Percentiles rank a stretch among this genome's conserved stretches.
Conservation (phyloP, 2,329 filamentous ascomycete species). For the Stagonosporopsis chrysanthemi region DNA sequence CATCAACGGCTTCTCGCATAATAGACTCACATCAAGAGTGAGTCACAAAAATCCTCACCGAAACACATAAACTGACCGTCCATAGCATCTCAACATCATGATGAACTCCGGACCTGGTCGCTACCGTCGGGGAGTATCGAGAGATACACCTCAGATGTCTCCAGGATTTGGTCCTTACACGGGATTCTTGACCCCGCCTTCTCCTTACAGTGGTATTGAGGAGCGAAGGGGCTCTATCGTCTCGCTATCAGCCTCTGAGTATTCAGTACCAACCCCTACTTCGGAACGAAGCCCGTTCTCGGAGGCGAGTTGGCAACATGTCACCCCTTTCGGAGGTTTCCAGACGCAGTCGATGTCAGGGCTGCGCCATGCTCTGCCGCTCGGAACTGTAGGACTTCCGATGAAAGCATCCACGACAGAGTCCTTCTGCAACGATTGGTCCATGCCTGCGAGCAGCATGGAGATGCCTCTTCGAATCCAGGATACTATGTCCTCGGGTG, state of each 20-base stretch:
- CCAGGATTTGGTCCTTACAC: constrained; percentile 27
- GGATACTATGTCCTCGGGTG: constrained; percentile 2
- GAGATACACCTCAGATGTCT: constrained; percentile 33
- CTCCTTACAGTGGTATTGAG: constrained; percentile 35
- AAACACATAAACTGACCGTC: not conserved
- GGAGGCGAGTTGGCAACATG: constrained; percentile 32
- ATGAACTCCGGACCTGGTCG: constrained; percentile 19
- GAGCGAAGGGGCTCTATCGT: constrained; percentile 42
- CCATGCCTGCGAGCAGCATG: constrained; percentile 7
- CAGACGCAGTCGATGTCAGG: constrained; percentile 27
- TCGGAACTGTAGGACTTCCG: constrained; percentile 14
- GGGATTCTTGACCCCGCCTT: constrained; percentile 37
- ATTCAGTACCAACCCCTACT: constrained; percentile 41
- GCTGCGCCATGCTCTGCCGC: constrained; percentile 19
- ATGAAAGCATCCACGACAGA: constrained; percentile 14
- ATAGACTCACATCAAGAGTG: constrained; percentile 4
- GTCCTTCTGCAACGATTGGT: constrained; percentile 15
- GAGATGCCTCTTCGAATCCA: constrained; percentile 10
- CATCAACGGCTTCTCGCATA: constrained; percentile 1
- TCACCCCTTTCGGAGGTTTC: constrained; percentile 24
- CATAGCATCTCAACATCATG: constrained; percentile 13
- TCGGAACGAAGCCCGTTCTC: constrained; percentile 31
- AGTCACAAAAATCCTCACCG: not conserved
- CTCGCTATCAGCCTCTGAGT: constrained; percentile 35
- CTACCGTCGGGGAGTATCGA: constrained; percentile 23